Evolutionary conservation across 2,329 filamentous ascomycete genomes (phyloP).

Genomic region (Trichophyton simii): DNA sequence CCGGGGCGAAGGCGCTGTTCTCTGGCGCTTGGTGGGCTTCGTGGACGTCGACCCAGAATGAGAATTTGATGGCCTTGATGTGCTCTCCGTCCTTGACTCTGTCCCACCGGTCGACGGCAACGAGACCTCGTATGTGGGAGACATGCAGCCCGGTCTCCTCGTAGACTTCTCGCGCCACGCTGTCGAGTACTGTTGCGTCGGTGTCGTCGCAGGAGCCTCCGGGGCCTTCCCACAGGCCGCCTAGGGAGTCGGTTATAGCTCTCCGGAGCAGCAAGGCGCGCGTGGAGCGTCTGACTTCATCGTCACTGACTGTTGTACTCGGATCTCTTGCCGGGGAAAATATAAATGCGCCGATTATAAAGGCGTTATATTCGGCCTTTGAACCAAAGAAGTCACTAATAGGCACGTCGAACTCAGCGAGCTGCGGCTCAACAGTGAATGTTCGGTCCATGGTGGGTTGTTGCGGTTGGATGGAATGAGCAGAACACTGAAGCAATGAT

Average conservation of each 20-base stretch:
- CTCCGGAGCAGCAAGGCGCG: neutral
- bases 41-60: slow-evolving; percentile 2
- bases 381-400: neutral
- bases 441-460: neutral
- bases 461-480: neutral
- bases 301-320: neutral
- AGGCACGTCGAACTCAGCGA: slow-evolving; percentile 2
- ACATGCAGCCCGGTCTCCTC: slow-evolving; percentile 6
- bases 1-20: neutral
- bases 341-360: slow-evolving; percentile 3
- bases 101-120: slow-evolving; percentile 2
- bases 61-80: neutral
- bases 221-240: slow-evolving; percentile 3
- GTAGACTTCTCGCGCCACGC: neutral
- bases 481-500: neutral
- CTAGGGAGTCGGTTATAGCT: neutral
- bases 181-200: slow-evolving; percentile 2
- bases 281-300: neutral
- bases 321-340: neutral
- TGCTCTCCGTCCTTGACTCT: neutral
- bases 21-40: neutral
- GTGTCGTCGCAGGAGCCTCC: slow-evolving; percentile 5
- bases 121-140: neutral
- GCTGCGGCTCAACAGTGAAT: neutral
- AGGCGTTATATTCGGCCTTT: neutral